Base-by-base conservation (phyloP, 2,329 filamentous ascomycete genomes). In the Fonsecaea erecta region DNA sequence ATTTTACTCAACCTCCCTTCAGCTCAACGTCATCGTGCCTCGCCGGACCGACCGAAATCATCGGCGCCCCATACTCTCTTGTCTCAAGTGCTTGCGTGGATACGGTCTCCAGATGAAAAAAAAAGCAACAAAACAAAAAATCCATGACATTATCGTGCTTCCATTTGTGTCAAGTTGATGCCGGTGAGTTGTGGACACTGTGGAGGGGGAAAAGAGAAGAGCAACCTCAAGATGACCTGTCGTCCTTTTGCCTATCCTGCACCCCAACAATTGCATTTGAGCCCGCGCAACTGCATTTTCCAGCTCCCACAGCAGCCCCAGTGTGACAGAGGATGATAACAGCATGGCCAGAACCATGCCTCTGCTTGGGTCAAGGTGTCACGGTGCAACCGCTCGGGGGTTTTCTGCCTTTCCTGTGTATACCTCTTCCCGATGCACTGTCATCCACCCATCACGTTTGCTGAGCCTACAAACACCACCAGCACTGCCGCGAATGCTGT, bases 401-500 rank as follows among this genome's bases (percentile, higher is more conserved):
- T 54, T 67, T 67, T 60, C 46, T 65, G 54, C 62, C 43, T 59
- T 59, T 52, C 58, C 34, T 48, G n/a, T 63, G 60, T 61, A 28
- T 35, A 30, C 54, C 62, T 37, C 16, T 16, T 21, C 21, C 8
- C 37, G 28, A 21, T 56, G 51, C 34, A 51, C 37, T 18, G 16
- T 63, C 58, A 66, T 43, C 58, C 55, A 21, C 62, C 55, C 60
- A 69, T 64, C 28, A 61, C 65, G 56, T 69, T 67, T 40, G 68
- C 48, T 56, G 63, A 65, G 18, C 68, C 68, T 16, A 70, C 66
- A 56, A 68, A 70, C 54, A 70, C 66, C 18, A 70, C 68, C 24
- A 70, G 61, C n/a, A 70, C 66, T 18, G 68, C 68, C 14, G 66
- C 67, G 52, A 70, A 70, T 8, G 66, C 66, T 37, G 68, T 70